These are phyloP conservation scores for Rhodocollybia butyracea DNA, from an alignment of 768 basidiomycete species.

Conservation along the genomic window DNA sequence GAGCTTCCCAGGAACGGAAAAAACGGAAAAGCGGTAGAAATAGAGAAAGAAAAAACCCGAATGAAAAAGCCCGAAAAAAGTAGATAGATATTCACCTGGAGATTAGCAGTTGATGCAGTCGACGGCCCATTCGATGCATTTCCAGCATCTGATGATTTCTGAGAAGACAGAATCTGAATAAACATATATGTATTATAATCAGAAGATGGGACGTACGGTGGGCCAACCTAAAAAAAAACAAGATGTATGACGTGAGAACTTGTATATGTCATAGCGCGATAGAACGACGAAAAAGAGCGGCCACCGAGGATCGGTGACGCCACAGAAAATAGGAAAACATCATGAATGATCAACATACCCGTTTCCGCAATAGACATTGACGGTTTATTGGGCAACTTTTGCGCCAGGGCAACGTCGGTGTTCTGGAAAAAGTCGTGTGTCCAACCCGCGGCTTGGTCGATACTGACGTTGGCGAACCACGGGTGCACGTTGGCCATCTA, in stretches of 20 bases:
- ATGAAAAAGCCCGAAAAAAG: too few species aligned
- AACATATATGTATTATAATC: neutral
- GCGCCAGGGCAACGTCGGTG: slow-evolving; percentile 54
- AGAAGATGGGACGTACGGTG: slow-evolving; percentile 43
- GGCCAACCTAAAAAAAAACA: too few species aligned
- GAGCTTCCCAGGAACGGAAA: neutral
- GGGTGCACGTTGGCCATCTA: slow-evolving; percentile 91
- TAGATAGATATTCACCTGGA: too few species aligned
- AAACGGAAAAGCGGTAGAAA: neutral
- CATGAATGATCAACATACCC: neutral
- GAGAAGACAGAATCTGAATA: neutral
- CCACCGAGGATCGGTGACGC: slow-evolving; percentile 30
- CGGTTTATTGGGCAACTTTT: slow-evolving; percentile 61
- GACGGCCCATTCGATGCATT: slow-evolving; percentile 69
- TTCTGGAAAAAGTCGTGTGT: slow-evolving; percentile 73
- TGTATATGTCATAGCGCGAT: too few species aligned
- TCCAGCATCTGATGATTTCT: slow-evolving; percentile 58
- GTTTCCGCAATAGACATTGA: slow-evolving; percentile 93
- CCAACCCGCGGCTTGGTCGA: slow-evolving; percentile 73
- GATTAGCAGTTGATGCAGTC: slow-evolving; percentile 51
- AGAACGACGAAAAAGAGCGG: too few species aligned
- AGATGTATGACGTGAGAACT: too few species aligned
- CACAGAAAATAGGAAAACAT: neutral
- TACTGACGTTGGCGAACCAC: slow-evolving; percentile 82
- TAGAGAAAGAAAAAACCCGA: neutral